Evolutionary conservation across 805 yeast species (phyloP).

Genomic region (Spathaspora passalidarum): DNA sequence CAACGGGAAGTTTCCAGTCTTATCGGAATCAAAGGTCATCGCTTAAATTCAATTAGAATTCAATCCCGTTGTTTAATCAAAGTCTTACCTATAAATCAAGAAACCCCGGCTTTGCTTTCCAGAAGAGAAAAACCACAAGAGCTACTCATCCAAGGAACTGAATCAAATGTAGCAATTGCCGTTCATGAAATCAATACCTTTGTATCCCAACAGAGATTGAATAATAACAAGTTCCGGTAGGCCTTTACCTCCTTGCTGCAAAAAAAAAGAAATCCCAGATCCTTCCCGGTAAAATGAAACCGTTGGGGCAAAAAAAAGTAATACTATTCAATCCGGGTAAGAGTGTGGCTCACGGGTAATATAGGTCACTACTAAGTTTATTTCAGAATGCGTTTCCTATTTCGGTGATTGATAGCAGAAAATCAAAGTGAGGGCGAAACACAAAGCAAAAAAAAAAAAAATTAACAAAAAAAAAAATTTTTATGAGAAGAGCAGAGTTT

Average conservation of each 20-base stretch:
- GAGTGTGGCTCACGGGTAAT: neutral
- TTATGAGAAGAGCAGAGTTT: neutral
- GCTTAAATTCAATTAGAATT: constrained; percentile 20
- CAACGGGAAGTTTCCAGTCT: constrained; percentile 21
- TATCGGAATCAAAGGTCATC: constrained; percentile 23
- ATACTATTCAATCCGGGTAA: constrained; percentile 1
- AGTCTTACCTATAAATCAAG: constrained; percentile 13
- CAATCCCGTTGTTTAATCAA: constrained; percentile 20
- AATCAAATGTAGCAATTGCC: constrained; percentile 15
- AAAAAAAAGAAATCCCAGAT: neutral
- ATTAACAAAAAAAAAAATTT: neutral
- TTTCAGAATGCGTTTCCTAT: neutral
- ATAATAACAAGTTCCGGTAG: neutral
- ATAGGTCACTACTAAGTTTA: neutral
- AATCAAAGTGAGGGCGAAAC: neutral
- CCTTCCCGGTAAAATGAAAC: no score
- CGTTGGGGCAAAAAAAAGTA: neutral
- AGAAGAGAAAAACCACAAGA: constrained; percentile 15
- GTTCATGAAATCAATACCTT: constrained; percentile 9
- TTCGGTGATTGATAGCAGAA: neutral
- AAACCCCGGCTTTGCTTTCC: constrained; percentile 4
- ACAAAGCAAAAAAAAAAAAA: neutral
- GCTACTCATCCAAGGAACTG: constrained; percentile 15
- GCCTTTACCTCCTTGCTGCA: neutral
- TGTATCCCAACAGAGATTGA: constrained; percentile 2